phyloP scores from a whole-genome alignment of 305 asterid genomes.

The Coffea humblotiana region DNA sequence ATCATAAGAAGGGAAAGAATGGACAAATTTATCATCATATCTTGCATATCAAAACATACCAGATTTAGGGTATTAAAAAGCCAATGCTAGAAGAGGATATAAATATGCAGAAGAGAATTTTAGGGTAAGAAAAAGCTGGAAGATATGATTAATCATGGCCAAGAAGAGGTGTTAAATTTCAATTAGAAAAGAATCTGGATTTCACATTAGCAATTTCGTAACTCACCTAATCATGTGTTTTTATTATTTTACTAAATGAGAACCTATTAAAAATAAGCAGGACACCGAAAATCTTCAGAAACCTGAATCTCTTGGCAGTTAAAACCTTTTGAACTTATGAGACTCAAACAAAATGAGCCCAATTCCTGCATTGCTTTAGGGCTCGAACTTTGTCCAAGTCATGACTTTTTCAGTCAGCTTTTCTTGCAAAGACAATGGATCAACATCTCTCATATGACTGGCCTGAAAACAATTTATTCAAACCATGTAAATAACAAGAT shows the following conservation, averaged over 20 bases:
- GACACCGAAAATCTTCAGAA: neutral
- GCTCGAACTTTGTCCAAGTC: conserved; percentile 9
- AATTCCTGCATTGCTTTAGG: neutral
- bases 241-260: no score
- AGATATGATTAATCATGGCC: neutral
- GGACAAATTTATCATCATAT: neutral
- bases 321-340: neutral
- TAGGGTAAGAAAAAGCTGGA: no score
- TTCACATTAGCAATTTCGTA: neutral
- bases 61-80: neutral
- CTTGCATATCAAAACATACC: neutral
- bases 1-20: neutral
- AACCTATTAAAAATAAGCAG: neutral
- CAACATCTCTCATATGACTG: neutral
- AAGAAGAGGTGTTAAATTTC: neutral
- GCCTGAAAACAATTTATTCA: conserved; percentile 6
- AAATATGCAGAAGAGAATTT: neutral
- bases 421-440: conserved; percentile 23
- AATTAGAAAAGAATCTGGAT: neutral
- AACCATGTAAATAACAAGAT: neutral
- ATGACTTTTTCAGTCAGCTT: conserved; percentile 20
- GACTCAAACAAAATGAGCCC: neutral
- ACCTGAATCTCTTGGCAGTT: neutral
- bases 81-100: neutral
- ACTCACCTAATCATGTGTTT: neutral